Conservation (phyloP, 345 rosid genomes). For the Populus deltoides region DNA sequence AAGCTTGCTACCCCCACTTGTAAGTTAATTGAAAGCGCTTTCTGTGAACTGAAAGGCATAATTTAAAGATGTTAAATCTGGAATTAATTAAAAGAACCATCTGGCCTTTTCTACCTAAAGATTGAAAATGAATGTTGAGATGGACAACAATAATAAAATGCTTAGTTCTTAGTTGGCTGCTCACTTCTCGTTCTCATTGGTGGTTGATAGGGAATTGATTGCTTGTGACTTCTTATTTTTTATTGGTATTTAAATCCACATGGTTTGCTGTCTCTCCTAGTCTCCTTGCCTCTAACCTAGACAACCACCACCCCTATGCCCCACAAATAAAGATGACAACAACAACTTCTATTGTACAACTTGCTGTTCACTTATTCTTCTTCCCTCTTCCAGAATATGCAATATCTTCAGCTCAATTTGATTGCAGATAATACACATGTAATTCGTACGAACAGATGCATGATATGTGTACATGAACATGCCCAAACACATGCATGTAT, state of each 20-base stretch:
- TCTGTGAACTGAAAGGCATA: background rate
- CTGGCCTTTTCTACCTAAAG: background rate
- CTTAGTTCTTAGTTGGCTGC: background rate
- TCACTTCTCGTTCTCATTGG: slow-evolving; percentile 1
- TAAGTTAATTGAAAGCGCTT: slow-evolving; percentile 3
- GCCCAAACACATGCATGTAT: background rate
- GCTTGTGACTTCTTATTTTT: background rate
- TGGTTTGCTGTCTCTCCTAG: background rate
- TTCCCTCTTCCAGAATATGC: background rate
- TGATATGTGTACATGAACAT: background rate
- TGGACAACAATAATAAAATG: background rate
- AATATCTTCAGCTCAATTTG: background rate
- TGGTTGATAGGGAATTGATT: background rate
- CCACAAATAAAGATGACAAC: too few species aligned
- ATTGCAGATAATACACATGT: background rate
- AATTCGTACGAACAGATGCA: background rate
- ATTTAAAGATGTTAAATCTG: background rate
- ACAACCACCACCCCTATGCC: background rate
- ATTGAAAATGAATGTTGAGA: background rate
- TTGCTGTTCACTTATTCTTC: background rate
- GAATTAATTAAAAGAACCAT: background rate
- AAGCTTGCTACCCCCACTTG: slow-evolving; percentile 29
- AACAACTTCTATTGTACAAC: background rate
- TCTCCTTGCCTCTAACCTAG: background rate
- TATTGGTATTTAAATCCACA: background rate